phyloP scores from a whole-genome alignment of 805 yeast species.

The Wickerhamia fluorescens region DNA sequence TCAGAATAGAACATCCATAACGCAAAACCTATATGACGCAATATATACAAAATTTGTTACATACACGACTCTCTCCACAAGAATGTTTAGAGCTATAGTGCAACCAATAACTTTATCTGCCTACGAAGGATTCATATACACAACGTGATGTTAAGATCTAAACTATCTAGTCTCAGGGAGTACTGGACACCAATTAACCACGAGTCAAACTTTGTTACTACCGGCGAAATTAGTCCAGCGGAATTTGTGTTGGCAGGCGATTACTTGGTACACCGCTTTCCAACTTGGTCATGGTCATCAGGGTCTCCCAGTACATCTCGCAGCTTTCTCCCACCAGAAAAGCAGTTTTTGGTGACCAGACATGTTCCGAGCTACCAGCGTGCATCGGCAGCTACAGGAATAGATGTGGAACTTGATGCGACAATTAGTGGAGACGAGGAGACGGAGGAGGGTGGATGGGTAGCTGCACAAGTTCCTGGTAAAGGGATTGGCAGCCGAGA shows the following conservation, averaged over 20 bases:
- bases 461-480: slow-evolving; percentile 15
- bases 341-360: slow-evolving; percentile 79
- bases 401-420: slow-evolving; percentile 31
- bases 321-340: slow-evolving; percentile 76
- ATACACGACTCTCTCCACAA: too few relatives aligned
- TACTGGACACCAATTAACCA: slow-evolving; percentile 87
- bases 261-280: slow-evolving; percentile 82
- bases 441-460: slow-evolving; percentile 52
- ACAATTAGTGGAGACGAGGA: too few relatives aligned
- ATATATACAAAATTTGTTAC: too few relatives aligned
- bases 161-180: slow-evolving; percentile 79
- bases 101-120: too few relatives aligned
- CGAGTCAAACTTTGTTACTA: slow-evolving; percentile 72
- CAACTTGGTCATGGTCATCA: slow-evolving; percentile 88
- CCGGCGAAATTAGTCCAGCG: slow-evolving; percentile 94
- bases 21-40: too few relatives aligned
- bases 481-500: slow-evolving; percentile 9
- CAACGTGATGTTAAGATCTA: slow-evolving; percentile 54
- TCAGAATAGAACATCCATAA: too few relatives aligned
- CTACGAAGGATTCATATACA: too few relatives aligned
- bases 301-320: slow-evolving; percentile 33
- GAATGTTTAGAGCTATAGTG: too few relatives aligned
- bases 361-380: slow-evolving; percentile 84
- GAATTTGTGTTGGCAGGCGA: slow-evolving; percentile 95
- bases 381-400: slow-evolving; percentile 48